Conservation (phyloP, 768 basidiomycete genomes). For the Termitomyces sp. region DNA sequence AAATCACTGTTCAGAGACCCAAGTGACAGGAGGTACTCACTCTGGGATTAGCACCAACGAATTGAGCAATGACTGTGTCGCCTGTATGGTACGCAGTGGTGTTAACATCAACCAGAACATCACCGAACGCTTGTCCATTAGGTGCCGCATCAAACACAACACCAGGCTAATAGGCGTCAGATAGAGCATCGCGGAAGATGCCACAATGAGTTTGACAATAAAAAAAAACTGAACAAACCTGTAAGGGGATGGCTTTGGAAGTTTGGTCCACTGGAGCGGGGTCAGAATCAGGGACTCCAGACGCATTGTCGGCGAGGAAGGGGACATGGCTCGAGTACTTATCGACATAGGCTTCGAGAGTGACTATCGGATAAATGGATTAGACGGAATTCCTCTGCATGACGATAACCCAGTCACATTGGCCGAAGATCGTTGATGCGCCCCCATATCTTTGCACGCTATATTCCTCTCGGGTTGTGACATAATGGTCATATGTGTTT, state of each 20-base stretch:
- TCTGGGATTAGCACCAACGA: slow-evolving; percentile 77
- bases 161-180: slow-evolving; percentile 35
- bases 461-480: slow-evolving; percentile 73
- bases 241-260: slow-evolving; percentile 62
- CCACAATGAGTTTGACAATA: background rate
- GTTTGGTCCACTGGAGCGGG: slow-evolving; percentile 62
- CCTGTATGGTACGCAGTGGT: slow-evolving; percentile 48
- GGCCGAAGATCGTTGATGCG: slow-evolving; percentile 75
- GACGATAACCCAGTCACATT: slow-evolving; percentile 40
- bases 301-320: slow-evolving; percentile 50
- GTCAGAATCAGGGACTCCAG: slow-evolving; percentile 54
- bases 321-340: slow-evolving; percentile 66
- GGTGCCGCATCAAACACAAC: slow-evolving; percentile 62
- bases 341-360: slow-evolving; percentile 78
- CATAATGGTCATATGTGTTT: slow-evolving; percentile 75
- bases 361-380: slow-evolving; percentile 34
- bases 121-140: slow-evolving; percentile 57
- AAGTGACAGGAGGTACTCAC: slow-evolving; percentile 31
- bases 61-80: slow-evolving; percentile 55
- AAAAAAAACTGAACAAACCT: slow-evolving; percentile 30
- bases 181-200: slow-evolving; percentile 1
- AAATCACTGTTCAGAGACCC: background rate
- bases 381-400: background rate
- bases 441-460: slow-evolving; percentile 76
- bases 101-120: slow-evolving; percentile 52